Evolutionary conservation across 805 yeast genomes (phyloP).

Genomic region (Kuraishia hungarica): DNA sequence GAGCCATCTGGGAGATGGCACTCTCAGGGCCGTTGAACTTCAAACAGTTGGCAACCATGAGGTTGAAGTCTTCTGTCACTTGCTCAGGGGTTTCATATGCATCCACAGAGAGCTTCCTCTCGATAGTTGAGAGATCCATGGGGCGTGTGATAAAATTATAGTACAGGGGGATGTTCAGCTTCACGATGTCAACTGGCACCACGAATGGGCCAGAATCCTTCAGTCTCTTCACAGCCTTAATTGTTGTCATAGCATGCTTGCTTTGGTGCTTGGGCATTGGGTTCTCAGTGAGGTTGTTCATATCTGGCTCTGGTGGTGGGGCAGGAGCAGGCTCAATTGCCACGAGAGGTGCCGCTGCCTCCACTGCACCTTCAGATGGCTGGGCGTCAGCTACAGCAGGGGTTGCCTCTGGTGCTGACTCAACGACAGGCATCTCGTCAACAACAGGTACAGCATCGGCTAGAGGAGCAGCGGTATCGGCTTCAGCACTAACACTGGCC

Average conservation of each 20-base stretch:
- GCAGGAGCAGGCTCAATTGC: conserved; percentile 58
- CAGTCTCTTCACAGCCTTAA: conserved; percentile 81
- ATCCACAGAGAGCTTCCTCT: conserved; percentile 59
- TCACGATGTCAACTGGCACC: conserved; percentile 83
- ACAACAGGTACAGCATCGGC: background rate
- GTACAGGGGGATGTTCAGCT: conserved; percentile 84
- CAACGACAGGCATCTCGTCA: background rate
- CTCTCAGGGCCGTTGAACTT: conserved; percentile 81
- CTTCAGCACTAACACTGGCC: background rate
- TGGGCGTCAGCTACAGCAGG: conserved; percentile 4
- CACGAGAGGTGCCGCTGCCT: conserved; percentile 13
- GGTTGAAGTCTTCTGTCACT: conserved; percentile 68
- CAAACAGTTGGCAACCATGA: conserved; percentile 77
- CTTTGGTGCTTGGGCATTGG: conserved; percentile 82
- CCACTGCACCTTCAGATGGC: conserved; percentile 11
- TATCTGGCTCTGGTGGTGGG: conserved; percentile 68
- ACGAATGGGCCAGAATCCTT: conserved; percentile 90
- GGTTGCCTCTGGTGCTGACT: background rate
- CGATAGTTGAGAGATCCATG: conserved; percentile 91
- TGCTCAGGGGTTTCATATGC: conserved; percentile 68
- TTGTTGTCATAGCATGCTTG: conserved; percentile 66
- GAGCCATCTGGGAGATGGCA: conserved; percentile 84
- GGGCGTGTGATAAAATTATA: conserved; percentile 78
- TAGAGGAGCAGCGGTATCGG: background rate
- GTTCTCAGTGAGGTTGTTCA: conserved; percentile 52